These are phyloP conservation scores for Jackrogersella minutella DNA, from an alignment of 495 filamentous ascomycete genomes.

Conservation along the genomic window DNA sequence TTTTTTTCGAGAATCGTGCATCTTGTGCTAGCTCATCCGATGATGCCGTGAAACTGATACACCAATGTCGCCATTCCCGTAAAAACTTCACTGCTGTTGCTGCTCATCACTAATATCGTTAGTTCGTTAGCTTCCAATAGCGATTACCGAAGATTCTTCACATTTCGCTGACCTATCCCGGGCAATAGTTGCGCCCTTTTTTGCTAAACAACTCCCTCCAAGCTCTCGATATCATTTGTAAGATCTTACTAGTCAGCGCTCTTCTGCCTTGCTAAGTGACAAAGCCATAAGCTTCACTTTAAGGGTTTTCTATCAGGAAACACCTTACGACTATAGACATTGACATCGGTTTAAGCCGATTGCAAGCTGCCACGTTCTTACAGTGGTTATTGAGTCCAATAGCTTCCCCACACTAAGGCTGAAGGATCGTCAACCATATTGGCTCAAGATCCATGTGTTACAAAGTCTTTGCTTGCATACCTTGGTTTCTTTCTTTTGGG, in stretches of 20 bases:
- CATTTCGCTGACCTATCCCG: constrained; percentile 22
- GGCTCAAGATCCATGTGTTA: constrained; percentile 29
- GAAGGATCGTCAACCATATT: constrained; percentile 32
- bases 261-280: neutral
- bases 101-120: neutral
- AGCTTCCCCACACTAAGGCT: constrained; percentile 38
- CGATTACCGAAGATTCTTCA: constrained; percentile 25
- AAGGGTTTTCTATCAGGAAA: neutral
- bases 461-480: constrained; percentile 22
- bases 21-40: constrained; percentile 39
- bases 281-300: neutral
- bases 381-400: constrained; percentile 16
- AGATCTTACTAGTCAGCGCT: neutral
- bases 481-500: constrained; percentile 11
- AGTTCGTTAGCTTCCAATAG: constrained; percentile 8
- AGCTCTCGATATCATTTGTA: constrained; percentile 20
- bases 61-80: constrained; percentile 16
- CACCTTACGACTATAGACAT: constrained; percentile 3
- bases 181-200: constrained; percentile 18
- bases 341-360: constrained; percentile 9
- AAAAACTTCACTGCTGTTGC: neutral
- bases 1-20: constrained; percentile 10
- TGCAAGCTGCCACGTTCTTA: constrained; percentile 26
- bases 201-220: neutral
- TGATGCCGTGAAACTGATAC: constrained; percentile 34